Evolutionary conservation across 306 rosid genomes (phyloP).

Genomic region (Mimosa pudica): DNA sequence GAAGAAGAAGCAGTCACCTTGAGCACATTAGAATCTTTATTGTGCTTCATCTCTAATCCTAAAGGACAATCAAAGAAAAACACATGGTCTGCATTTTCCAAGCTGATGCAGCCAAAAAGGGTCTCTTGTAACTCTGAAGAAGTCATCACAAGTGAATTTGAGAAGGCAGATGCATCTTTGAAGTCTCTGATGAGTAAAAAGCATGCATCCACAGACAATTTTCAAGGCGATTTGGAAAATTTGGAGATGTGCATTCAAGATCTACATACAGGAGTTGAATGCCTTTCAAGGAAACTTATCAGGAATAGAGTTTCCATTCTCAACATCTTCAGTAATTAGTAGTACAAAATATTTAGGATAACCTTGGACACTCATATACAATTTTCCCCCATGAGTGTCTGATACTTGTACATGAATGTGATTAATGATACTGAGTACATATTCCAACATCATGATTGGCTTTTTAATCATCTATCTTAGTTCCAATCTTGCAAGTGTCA

Average conservation of each 20-base stretch:
- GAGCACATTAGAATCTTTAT: slow-evolving; percentile 30
- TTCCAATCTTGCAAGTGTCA: not conserved
- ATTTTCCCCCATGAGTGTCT: slow-evolving; percentile 12
- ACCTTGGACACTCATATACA: not conserved
- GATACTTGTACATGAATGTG: slow-evolving; percentile 32
- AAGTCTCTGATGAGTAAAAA: slow-evolving; percentile 28
- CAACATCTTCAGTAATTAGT: slow-evolving; percentile 34
- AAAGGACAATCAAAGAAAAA: slow-evolving; percentile 24
- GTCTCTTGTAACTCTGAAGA: slow-evolving; percentile 9
- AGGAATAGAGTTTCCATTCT: too few species aligned
- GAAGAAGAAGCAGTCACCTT: slow-evolving; percentile 33
- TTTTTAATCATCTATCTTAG: not conserved
- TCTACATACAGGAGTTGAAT: too few species aligned
- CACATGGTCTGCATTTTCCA: slow-evolving; percentile 27
- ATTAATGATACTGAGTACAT: slow-evolving; percentile 11
- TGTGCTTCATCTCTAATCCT: slow-evolving; percentile 21
- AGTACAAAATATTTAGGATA: not conserved
- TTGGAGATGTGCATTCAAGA: not conserved
- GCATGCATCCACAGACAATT: not conserved
- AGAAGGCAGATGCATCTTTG: slow-evolving; percentile 30
- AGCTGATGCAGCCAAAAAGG: slow-evolving; percentile 10
- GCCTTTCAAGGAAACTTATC: too few species aligned
- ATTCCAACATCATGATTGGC: not conserved
- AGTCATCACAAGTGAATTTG: slow-evolving; percentile 28
- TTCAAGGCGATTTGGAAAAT: slow-evolving; percentile 21